Evolutionary conservation across 495 filamentous ascomycete genomes (phyloP).

Genomic region (Cryomyces minteri): DNA sequence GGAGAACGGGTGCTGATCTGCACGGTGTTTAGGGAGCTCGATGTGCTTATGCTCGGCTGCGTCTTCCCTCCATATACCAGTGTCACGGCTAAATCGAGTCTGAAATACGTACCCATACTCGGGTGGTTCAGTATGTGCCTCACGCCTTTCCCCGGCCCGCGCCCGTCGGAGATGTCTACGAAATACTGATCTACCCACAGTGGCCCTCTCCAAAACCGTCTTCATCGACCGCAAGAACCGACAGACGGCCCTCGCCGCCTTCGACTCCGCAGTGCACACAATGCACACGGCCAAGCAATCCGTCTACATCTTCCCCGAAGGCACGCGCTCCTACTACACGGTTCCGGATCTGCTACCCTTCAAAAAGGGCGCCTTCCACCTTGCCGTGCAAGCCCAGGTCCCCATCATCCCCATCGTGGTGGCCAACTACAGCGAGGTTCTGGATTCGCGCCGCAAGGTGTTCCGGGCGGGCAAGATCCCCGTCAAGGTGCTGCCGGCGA

Average conservation of each 20-base stretch:
- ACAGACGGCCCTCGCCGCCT: slow-evolving; percentile 63
- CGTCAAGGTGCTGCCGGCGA: slow-evolving; percentile 72
- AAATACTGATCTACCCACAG: slow-evolving; percentile 7
- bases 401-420: slow-evolving; percentile 78
- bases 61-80: slow-evolving; percentile 84
- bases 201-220: slow-evolving; percentile 72
- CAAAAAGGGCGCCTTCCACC: slow-evolving; percentile 96
- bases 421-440: slow-evolving; percentile 71
- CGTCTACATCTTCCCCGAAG: slow-evolving; percentile 74
- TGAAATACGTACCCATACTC: slow-evolving; percentile 68
- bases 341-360: slow-evolving; percentile 70
- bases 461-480: slow-evolving; percentile 66
- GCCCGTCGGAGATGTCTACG: background rate
- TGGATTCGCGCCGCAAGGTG: slow-evolving; percentile 46
- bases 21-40: slow-evolving; percentile 39
- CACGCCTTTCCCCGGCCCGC: background rate
- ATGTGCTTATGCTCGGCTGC: slow-evolving; percentile 73
- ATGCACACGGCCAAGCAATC: slow-evolving; percentile 62
- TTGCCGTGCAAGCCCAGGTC: slow-evolving; percentile 85
- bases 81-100: slow-evolving; percentile 79
- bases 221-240: slow-evolving; percentile 87
- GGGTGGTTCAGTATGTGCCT: slow-evolving; percentile 66
- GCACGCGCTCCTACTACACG: slow-evolving; percentile 74
- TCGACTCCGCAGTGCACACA: slow-evolving; percentile 61
- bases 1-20: too few relatives aligned